Base-by-base conservation (phyloP, 192 early-diverging fungal species). In the Coemansia sp. region DNA sequence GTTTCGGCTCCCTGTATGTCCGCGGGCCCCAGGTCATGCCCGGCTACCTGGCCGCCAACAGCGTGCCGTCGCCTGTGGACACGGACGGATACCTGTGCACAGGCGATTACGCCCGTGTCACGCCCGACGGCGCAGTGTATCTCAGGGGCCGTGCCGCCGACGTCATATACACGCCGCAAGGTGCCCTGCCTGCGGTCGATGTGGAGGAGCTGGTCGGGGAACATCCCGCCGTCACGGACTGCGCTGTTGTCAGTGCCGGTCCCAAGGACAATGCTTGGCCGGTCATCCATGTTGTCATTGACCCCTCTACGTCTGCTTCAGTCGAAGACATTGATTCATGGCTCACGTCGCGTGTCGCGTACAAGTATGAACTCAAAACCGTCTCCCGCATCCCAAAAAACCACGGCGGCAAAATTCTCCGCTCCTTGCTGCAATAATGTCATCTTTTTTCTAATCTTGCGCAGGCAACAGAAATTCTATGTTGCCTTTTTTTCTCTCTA, bases 21-120 rank as follows among this genome's bases (percentile, higher is more conserved):
- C 76, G 82, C 4, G 92, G 92, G 0, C 89, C 92, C 3, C 92
- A 88, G 49, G 63, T 97, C 46, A 95, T 93, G 90, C 57, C 61
- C 18, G 93, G 91, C 1, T 97, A 97, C 59, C 34, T 37, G 34
- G 71, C 87, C 42, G 91, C 90, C 58, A 87, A 87, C 48, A 86
- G 84, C 8, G 90, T 86, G 10, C 42, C 55, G 39, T 78, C 84
- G 7, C 83, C 85, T 0, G 78, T 93, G 51, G 83, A 82, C 49
- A 23, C 50, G 0, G 90, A 92, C 27, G 91, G 92, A 0, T 96
- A 83, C 71, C 62, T 94, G 40, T 85, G 84, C 37, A 92, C 88
- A 4, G 88, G 88, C 18, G 95, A 98, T 67, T 74, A 92, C 45
- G 92, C 80, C 9, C 45, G 76, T 1, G 66, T 86, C 9, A 82